Conservation (phyloP, 1,139 yeast genomes). For the Insectozyma bohioensis region DNA sequence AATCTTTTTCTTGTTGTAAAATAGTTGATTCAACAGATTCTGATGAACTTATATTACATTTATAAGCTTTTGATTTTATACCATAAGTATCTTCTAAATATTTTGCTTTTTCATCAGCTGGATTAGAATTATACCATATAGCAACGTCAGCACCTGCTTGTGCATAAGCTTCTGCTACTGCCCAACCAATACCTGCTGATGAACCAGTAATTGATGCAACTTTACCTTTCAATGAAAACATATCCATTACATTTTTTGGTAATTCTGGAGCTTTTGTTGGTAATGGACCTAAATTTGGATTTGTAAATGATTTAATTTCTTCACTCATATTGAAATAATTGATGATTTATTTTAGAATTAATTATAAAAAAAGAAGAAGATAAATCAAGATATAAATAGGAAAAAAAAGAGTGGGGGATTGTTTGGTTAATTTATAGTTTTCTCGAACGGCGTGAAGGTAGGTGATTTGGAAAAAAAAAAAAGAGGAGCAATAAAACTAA, state of each 20-base stretch:
- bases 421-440: too few relatives aligned
- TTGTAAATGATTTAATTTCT: conserved; percentile 19
- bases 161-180: conserved; percentile 82
- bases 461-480: too few relatives aligned
- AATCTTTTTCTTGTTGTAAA: conserved; percentile 61
- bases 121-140: conserved; percentile 62
- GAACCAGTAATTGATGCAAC: conserved; percentile 90
- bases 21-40: conserved; percentile 59
- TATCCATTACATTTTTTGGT: conserved; percentile 37
- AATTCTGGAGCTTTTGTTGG: conserved; percentile 31
- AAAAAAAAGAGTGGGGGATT: too few relatives aligned
- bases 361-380: too few relatives aligned
- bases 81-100: conserved; percentile 60
- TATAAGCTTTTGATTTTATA: conserved; percentile 68
- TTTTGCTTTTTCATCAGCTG: conserved; percentile 60
- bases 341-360: too few relatives aligned
- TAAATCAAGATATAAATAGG: too few relatives aligned
- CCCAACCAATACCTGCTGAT: conserved; percentile 81
- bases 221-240: conserved; percentile 74
- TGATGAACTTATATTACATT: conserved; percentile 63
- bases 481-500: too few relatives aligned
- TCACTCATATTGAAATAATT: too few relatives aligned
- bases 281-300: conserved; percentile 27
- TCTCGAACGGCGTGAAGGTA: too few relatives aligned
- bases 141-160: conserved; percentile 93